A percentile compares a stretch with the other conserved stretches of the same genome.
phyloP scores from a whole-genome alignment of 1,284 basidiomycete species.

The Gastroboletus turbinatus region DNA sequence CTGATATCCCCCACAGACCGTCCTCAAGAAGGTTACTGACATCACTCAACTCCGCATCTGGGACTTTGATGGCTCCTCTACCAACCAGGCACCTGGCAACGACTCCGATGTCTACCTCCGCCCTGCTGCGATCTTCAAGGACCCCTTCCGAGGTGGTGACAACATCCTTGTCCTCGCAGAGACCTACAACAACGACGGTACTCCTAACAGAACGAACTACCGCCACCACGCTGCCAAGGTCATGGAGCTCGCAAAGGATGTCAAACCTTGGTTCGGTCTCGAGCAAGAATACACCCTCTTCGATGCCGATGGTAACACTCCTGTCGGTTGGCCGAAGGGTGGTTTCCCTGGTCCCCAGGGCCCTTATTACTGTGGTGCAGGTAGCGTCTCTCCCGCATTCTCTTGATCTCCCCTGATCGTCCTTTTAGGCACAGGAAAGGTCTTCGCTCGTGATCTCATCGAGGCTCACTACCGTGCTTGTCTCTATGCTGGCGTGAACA shows the following conservation, averaged over 20 bases:
- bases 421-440: conserved; percentile 82
- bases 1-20: conserved; percentile 53
- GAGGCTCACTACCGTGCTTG: conserved; percentile 99
- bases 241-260: conserved; percentile 87
- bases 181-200: conserved; percentile 99
- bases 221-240: conserved; percentile 88
- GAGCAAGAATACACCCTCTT: conserved; percentile 99
- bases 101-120: conserved; percentile 99
- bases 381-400: conserved; percentile 41
- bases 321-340: conserved; percentile 96
- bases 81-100: conserved; percentile 91
- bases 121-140: conserved; percentile 96
- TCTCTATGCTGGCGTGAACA: conserved; percentile 96
- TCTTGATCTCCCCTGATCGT: conserved; percentile 16
- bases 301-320: conserved; percentile 84
- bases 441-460: conserved; percentile 97
- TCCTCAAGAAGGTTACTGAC: conserved; percentile 82
- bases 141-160: conserved; percentile 98
- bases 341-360: conserved; percentile 99
- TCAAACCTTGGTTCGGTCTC: conserved; percentile 94
- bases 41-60: conserved; percentile 88
- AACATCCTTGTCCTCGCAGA: conserved; percentile 97
- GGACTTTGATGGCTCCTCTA: conserved; percentile 99
- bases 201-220: conserved; percentile 97
- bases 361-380: conserved; percentile 99